Percentiles rank a stretch among this genome's conserved stretches.
Conservation (phyloP, 2,329 filamentous ascomycete species). For the Cladosporium sp. region DNA sequence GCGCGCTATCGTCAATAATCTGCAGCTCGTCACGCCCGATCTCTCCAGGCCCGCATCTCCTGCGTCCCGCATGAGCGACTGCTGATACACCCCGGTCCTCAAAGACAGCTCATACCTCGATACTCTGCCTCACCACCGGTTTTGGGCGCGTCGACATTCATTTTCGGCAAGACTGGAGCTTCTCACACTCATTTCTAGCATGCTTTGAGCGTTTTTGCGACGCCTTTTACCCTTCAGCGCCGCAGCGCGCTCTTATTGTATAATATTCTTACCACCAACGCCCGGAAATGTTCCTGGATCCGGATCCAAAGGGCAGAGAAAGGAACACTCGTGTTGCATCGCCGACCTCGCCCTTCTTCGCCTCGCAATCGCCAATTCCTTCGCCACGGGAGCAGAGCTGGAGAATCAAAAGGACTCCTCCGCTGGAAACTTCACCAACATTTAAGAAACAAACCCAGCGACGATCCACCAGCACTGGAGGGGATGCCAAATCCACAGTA, state of each 20-base stretch:
- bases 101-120: conserved; percentile 6
- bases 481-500: conserved; percentile 25
- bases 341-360: conserved; percentile 15
- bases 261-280: conserved; percentile 8
- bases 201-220: conserved; percentile 16
- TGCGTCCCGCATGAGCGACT: conserved; percentile 23
- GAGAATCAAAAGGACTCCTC: conserved; percentile 20
- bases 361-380: conserved; percentile 20
- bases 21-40: conserved; percentile 4
- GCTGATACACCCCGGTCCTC: conserved; percentile 18
- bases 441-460: conserved; percentile 19
- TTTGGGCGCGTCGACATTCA: conserved; percentile 8
- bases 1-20: conserved; percentile 3
- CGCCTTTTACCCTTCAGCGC: neutral
- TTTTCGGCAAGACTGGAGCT: conserved; percentile 5
- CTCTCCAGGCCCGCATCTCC: conserved; percentile 13
- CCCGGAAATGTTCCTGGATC: conserved; percentile 30
- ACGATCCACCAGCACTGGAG: conserved; percentile 8
- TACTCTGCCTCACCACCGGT: conserved; percentile 7
- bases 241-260: conserved; percentile 8
- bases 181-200: conserved; percentile 19
- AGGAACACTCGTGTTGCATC: conserved; percentile 11
- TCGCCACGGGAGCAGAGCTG: conserved; percentile 20
- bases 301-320: conserved; percentile 23
- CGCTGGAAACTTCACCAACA: conserved; percentile 26